These are phyloP conservation scores for Penicillium thymicola DNA, from an alignment of 2,329 filamentous ascomycete genomes.

Conservation along the genomic window DNA sequence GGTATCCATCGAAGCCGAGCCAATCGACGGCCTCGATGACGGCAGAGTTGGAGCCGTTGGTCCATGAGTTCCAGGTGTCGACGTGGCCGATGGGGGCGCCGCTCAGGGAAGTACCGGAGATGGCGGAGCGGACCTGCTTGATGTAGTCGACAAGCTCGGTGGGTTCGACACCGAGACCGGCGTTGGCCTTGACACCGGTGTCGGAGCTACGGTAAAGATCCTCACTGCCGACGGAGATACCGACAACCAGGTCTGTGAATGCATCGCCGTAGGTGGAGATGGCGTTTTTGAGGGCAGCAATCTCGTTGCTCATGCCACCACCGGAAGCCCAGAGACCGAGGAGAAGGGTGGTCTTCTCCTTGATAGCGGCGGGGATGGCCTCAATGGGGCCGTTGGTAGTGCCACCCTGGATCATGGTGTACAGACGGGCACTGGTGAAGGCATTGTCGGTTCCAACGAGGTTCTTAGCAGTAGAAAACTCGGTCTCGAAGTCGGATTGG, in stretches of 20 bases:
- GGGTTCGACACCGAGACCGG: constrained; percentile 62
- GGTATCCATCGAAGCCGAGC: constrained; percentile 79
- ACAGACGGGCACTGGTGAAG: constrained; percentile 50
- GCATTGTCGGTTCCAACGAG: constrained; percentile 36
- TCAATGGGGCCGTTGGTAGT: constrained; percentile 63
- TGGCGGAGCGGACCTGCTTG: constrained; percentile 60
- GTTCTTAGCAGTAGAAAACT: constrained; percentile 47
- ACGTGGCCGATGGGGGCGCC: constrained; percentile 71
- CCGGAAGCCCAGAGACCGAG: constrained; percentile 81
- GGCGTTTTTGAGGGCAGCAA: constrained; percentile 67
- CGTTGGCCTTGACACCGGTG: constrained; percentile 62
- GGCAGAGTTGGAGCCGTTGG: constrained; percentile 67
- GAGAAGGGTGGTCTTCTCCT: constrained; percentile 72
- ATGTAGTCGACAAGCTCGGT: constrained; percentile 67
- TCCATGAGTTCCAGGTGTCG: constrained; percentile 82
- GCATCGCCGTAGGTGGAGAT: constrained; percentile 65
- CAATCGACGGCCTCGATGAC: constrained; percentile 71
- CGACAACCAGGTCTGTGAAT: constrained; percentile 60
- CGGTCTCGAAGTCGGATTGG: constrained; percentile 43
- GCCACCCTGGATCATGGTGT: constrained; percentile 62
- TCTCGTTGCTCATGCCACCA: constrained; percentile 69
- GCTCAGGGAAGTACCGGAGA: constrained; percentile 57
- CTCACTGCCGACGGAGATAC: constrained; percentile 83
- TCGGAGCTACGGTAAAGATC: constrained; percentile 78
- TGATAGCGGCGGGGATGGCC: constrained; percentile 79